Evolutionary conservation across 108 stramenopile genomes (phyloP), one percentile per base, ranked within the genome.

Genomic region (Stephanodiscus minutulus): DNA sequence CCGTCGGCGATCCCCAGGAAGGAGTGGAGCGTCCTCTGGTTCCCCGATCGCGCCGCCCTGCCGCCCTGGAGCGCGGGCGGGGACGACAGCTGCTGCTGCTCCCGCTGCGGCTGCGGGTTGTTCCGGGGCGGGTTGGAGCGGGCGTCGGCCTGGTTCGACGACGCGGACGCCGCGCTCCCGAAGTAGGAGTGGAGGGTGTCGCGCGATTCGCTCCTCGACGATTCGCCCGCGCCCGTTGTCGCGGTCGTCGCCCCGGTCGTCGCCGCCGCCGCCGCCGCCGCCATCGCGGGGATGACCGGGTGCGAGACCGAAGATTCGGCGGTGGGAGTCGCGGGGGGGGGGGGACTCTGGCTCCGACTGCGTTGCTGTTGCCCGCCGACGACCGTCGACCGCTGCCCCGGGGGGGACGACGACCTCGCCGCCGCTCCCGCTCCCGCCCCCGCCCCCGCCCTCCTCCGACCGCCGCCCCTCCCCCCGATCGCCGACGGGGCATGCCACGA

Each of bases 401-500:
- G 39, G 11, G 39, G 9, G 39, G 7, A 39, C 3, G 39, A 39
- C 39, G 10, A 8, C 39, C 10, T 39, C 39, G 39, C 11, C 1
- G 18, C 53, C 53, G 1, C 22, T 22, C 22, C 22, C 22, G 11
- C 18, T 54, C 53, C 53, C 10, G n/a, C 22, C 27, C 0, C 2
- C 15, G 55, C 27, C 24, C 2, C 15, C 53, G 46, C 3, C 50
- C 15, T 10, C 55, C 35, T 22, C 39, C 54, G 1, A n/a, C 29
- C 20, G 21, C 24, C 18, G 28, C 35, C 31, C 5, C 53, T 17
- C 17, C 41, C 60, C 55, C 66, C 59, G 28, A 72, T 79, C 33
- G 78, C 70, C 29, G 78, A 79, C 22, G 50, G 64, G 0, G 78
- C 71, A 7, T 68, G 66, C 70, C 72, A 72, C 36, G 61, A 71